phyloP scores from a whole-genome alignment of 345 rosid genomes.

The Mallotus nudiflorus region DNA sequence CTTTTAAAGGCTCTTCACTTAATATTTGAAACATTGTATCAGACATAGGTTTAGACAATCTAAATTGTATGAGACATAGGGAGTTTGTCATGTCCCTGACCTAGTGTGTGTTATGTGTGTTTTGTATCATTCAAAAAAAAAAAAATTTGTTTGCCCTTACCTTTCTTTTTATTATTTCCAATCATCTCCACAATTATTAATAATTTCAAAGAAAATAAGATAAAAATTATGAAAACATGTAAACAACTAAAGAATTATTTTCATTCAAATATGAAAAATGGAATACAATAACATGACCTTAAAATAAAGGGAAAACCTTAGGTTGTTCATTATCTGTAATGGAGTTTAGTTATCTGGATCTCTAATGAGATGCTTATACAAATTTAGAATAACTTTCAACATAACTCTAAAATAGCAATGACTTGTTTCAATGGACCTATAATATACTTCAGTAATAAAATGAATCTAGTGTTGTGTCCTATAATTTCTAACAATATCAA shows the following conservation, averaged over 20 bases:
- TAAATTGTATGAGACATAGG: too few relatives aligned
- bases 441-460: background rate
- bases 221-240: too few relatives aligned
- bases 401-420: background rate
- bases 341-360: background rate
- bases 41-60: background rate
- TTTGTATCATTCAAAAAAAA: too few relatives aligned
- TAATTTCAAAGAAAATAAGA: too few relatives aligned
- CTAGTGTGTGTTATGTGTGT: too few relatives aligned
- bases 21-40: background rate
- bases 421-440: background rate
- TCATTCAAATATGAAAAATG: background rate
- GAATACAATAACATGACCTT: background rate
- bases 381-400: background rate
- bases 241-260: too few relatives aligned
- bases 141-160: too few relatives aligned
- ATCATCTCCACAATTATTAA: too few relatives aligned
- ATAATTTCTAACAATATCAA: background rate
- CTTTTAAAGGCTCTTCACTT: background rate
- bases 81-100: too few relatives aligned
- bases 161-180: too few relatives aligned
- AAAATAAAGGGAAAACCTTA: conserved; percentile 2
- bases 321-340: background rate
- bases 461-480: too few relatives aligned
- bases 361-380: background rate